Evolutionary conservation across 345 rosid species (phyloP), one percentile per base, ranked within the genome.

Genomic region (Gossypium longicalyx): DNA sequence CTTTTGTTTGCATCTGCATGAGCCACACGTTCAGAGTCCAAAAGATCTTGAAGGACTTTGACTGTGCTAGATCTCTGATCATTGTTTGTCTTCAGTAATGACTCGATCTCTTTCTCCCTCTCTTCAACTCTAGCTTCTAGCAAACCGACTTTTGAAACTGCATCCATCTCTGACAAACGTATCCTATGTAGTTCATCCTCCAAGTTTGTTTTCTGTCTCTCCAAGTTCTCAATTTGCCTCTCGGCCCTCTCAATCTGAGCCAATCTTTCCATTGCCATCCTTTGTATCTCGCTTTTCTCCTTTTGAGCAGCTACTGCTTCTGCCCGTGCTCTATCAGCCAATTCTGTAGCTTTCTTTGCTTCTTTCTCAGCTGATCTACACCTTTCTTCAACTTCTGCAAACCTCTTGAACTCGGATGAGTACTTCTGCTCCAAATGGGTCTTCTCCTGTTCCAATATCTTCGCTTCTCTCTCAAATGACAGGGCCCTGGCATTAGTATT

Each of bases 41-140:
- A 80, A 54, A 93, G 95, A 77, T 86, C 84, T 77, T 93, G 86
- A 71, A 96, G 96, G 47, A 82, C 88, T 82, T 93, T 84, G 19
- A 96, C 99, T 12, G 89, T 90, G 76, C 76, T 85, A 12, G 95
- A 87, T 71, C 98, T 89, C 80, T 91, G 92, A 80, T 83, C 90
- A 73, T 93, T 93, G 80, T 91, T 93, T 65, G 76, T 75, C 77
- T 85, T 88, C 83, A 96, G 63, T 64, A 93, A 80, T 1, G 83
- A 87, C 77, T 90, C 98, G 12, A 96, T 93, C 84, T 96, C 98
- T 82, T 83, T 91, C 86, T 93, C 97, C 79, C 98, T 82, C 82
- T 93, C 97, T 78, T 87, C 93, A 20, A 96, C 99, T 83, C 95
- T 91, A 53, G 85, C 89, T 83, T 96, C 99, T 29, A 93, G 81